A percentile compares a stretch with the other conserved stretches of the same genome.
Conservation (phyloP, 805 yeast genomes). For the Hagleromyces aurorensis region DNA sequence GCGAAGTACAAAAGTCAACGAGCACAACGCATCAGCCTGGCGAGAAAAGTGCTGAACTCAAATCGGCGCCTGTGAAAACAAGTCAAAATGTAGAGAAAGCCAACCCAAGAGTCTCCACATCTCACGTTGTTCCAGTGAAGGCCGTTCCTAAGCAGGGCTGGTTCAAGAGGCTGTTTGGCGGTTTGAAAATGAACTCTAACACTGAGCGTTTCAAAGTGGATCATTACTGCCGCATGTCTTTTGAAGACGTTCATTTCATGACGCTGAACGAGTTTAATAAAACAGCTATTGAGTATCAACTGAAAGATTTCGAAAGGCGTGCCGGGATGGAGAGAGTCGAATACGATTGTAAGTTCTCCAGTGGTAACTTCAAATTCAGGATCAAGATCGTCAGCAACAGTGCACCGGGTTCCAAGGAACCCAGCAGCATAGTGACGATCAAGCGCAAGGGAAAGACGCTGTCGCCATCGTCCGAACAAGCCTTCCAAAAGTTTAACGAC, state of each 20-base stretch:
- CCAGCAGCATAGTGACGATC: conserved; percentile 12
- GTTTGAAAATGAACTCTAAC: conserved; percentile 10
- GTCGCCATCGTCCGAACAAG: conserved; percentile 6
- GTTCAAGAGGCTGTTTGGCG: conserved; percentile 22
- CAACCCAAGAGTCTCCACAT: too few relatives aligned
- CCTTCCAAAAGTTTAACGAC: conserved; percentile 19
- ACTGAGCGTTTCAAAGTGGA: conserved; percentile 9
- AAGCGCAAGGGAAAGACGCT: conserved; percentile 17
- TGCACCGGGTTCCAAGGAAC: conserved; percentile 1
- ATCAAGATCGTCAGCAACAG: conserved; percentile 16
- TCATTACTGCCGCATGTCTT: conserved; percentile 21
- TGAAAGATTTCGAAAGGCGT: conserved; percentile 17
- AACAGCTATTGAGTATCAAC: conserved; percentile 20
- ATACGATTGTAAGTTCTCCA: conserved; percentile 24
- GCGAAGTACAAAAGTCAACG: too few relatives aligned
- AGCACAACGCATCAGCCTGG: too few relatives aligned
- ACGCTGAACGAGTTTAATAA: conserved; percentile 23
- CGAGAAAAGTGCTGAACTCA: too few relatives aligned
- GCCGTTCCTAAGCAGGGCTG: conserved; percentile 16
- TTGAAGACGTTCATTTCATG: conserved; percentile 25
- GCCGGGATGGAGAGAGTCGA: conserved; percentile 17
- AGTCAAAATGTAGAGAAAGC: too few relatives aligned
- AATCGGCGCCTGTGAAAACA: too few relatives aligned
- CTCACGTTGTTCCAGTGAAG: too few relatives aligned
- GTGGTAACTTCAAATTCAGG: conserved; percentile 24